Base-by-base conservation (phyloP, 441 rosid genomes). In the Aleurites moluccanus region DNA sequence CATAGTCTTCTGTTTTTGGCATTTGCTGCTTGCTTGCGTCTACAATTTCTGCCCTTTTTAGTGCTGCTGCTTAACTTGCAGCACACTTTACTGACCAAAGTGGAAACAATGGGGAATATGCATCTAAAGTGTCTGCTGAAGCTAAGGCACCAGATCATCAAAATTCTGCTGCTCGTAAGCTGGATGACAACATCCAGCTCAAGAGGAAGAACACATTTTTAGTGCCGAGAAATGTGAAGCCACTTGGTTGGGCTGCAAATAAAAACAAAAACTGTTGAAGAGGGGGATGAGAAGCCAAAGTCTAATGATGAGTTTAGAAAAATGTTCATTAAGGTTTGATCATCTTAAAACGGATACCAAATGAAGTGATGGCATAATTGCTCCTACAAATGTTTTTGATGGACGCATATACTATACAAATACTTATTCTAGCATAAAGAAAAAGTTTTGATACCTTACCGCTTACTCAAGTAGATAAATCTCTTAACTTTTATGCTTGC, bases 301-400 rank as follows among this genome's bases (percentile, higher is more conserved):
- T 92, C 99, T 18, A 93, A 93, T 73, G 91, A 91, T 3, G 98
- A 96, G 86, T 96, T 96, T 86, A 89, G 97, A 77, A 88, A 93
- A 72, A 81, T 93, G 94, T 87, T 96, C 68, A 85, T 92, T 44
- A 90, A 88, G 55, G 72, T 42, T 52, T 35, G 50, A 49, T 2
- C 56, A 20, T 27, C 60, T 23, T 11, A 1, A 6, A 6, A 23
- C 14, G 0, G 40, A 30, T 53, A 13, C 13, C 10, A 18, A 18
- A 49, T 18, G 38, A 8, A 38, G 25, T 35, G 57, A 49, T 23
- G 20, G 11, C 11, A 52, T 23, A 44, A 52, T 67, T 28, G 10
- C 33, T 28, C 23, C n/a, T n/a, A n/a, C 14, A 6, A 11, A 25
- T 21, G 30, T n/a, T 35, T 59, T 60, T 33, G 52, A 65, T 61